phyloP scores from a whole-genome alignment of 73 alveolate species.

The Blepharisma japonicum region DNA sequence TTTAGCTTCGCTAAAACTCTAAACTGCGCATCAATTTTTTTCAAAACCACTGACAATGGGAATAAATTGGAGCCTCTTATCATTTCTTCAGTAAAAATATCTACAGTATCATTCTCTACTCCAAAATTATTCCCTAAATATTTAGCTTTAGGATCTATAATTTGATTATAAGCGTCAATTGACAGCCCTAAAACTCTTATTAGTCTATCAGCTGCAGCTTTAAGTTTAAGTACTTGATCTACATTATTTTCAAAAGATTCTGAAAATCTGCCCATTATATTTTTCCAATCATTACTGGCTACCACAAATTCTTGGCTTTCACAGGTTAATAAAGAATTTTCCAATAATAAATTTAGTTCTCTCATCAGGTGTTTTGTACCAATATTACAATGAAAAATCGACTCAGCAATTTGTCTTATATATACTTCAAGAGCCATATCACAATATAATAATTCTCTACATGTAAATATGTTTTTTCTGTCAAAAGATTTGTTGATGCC shows the following conservation, averaged over 20 bases:
- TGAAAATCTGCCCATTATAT: slow-evolving; percentile 48
- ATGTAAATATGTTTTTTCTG: background rate
- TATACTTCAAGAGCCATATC: slow-evolving; percentile 67
- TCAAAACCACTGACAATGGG: slow-evolving; percentile 65
- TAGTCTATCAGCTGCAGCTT: slow-evolving; percentile 54
- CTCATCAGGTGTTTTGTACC: slow-evolving; percentile 52
- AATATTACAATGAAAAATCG: slow-evolving; percentile 63
- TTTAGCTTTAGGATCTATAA: slow-evolving; percentile 39
- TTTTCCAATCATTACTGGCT: slow-evolving; percentile 69
- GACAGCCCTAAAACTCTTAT: slow-evolving; percentile 45
- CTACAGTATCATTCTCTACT: slow-evolving; percentile 51
- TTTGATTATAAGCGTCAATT: slow-evolving; percentile 19
- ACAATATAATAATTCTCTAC: slow-evolving; percentile 60
- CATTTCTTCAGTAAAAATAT: slow-evolving; percentile 76
- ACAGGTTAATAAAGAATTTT: slow-evolving; percentile 47
- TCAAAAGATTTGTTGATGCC: background rate
- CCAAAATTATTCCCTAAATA: slow-evolving; percentile 41
- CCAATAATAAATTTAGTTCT: slow-evolving; percentile 58
- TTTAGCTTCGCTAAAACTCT: slow-evolving; percentile 62
- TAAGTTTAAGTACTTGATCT: slow-evolving; percentile 67
- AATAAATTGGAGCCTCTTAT: slow-evolving; percentile 82
- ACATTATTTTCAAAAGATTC: slow-evolving; percentile 36
- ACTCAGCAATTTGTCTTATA: slow-evolving; percentile 62
- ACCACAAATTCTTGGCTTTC: slow-evolving; percentile 54
- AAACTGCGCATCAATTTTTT: slow-evolving; percentile 71